Evolutionary conservation across 495 filamentous ascomycete genomes (phyloP).

Genomic region (Penicillium tannophilum): DNA sequence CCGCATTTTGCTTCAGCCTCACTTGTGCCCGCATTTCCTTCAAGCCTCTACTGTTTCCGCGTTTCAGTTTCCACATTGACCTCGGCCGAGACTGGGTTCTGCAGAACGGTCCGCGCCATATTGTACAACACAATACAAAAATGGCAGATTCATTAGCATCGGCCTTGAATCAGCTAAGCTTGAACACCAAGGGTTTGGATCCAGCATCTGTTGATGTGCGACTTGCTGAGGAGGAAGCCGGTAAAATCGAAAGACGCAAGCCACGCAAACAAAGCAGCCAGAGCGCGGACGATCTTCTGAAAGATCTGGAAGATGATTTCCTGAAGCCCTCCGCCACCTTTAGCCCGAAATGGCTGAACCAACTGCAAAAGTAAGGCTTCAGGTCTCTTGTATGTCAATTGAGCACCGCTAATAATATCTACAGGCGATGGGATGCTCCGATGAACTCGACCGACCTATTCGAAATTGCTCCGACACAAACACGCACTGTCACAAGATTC

Average conservation of each 20-base stretch:
- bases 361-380: conserved; percentile 68
- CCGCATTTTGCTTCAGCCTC: background rate
- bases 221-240: conserved; percentile 39
- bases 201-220: conserved; percentile 34
- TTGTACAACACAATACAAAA: background rate
- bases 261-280: conserved; percentile 57
- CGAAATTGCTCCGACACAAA: conserved; percentile 85
- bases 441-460: conserved; percentile 79
- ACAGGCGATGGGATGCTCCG: conserved; percentile 78
- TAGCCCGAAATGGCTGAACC: conserved; percentile 80
- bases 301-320: conserved; percentile 74
- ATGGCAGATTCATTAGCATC: conserved; percentile 34
- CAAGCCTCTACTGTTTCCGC: background rate
- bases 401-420: background rate
- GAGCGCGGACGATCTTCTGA: conserved; percentile 60
- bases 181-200: conserved; percentile 29
- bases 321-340: conserved; percentile 77
- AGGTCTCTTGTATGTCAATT: background rate
- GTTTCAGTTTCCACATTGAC: background rate
- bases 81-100: too few relatives aligned
- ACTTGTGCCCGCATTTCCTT: background rate
- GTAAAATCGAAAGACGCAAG: conserved; percentile 30
- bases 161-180: conserved; percentile 32
- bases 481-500: conserved; percentile 89
- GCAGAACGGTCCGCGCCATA: background rate